Evolutionary conservation across 2,329 filamentous ascomycete species (phyloP), one percentile per base, ranked within the genome.

Genomic region (Akanthomyces muscarius): DNA sequence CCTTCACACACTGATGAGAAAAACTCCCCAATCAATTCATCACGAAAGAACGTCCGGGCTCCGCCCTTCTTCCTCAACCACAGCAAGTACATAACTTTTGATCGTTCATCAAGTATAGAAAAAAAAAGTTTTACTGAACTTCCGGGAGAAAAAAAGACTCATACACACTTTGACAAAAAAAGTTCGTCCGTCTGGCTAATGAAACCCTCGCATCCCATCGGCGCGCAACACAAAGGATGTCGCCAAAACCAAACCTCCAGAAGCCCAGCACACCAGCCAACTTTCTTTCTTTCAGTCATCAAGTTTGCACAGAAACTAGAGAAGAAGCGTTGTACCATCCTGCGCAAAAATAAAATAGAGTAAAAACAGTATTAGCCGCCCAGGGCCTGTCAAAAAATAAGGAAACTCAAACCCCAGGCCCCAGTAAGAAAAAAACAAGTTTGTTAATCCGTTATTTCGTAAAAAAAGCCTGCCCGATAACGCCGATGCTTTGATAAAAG

Each of bases 401-500:
- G 41, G 28, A 21, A 44, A 38, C n/a, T 16, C 8, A 36, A 45
- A 25, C 28, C 45, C 57, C 25, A 51, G 11, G 25, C 45, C 52
- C 60, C 16, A 38, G 16, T 23, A 21, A 50, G 30, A 18, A 30
- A 44, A 54, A 50, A 62, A 21, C 38, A 21, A 21, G 21, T 51
- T 51, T 57, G 53, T 61, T 56, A 36, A 63, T 57, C 61, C 61
- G 45, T 63, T 44, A 63, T 44, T 50, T 63, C 61, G 53, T 63
- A 36, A 55, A 56, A 14, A 23, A 7, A 25, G 52, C 44, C n/a
- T 36, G 36, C 54, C 60, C 28, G 10, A 23, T 45, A 42, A 61
- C 61, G 61, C 61, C 61, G 30, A 58, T 63, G 61, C 61, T 58
- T 62, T 50, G 18, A 30, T 28, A 25, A 23, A 45, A 60, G 16